Evolutionary conservation across 78 protist genomes (phyloP).

Genomic region (Dictyostelium capitatum): DNA sequence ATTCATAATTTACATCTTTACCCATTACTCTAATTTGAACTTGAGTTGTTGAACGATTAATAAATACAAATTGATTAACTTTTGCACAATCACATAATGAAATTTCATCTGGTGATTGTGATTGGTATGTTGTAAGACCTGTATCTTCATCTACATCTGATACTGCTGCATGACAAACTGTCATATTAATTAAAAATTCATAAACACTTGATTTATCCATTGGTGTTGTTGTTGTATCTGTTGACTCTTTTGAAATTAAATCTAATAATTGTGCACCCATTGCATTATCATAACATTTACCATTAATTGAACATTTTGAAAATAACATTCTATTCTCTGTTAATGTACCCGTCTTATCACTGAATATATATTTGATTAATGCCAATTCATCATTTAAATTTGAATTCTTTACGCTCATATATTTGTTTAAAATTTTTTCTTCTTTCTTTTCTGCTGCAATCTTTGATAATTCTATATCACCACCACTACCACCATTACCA

Average conservation of each 20-base stretch:
- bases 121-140: constrained; percentile 21
- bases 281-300: background rate
- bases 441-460: background rate
- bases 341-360: constrained; percentile 88
- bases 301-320: constrained; percentile 56
- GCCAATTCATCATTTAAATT: constrained; percentile 85
- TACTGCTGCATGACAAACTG: constrained; percentile 1
- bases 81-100: constrained; percentile 88
- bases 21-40: constrained; percentile 50
- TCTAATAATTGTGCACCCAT: constrained; percentile 2
- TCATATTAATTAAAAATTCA: constrained; percentile 32
- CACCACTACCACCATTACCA: no score
- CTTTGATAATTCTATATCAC: background rate
- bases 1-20: background rate
- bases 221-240: no score
- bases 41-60: constrained; percentile 1
- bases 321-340: constrained; percentile 78
- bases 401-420: constrained; percentile 50
- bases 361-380: constrained; percentile 74
- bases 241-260: background rate
- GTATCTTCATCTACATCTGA: constrained; percentile 9
- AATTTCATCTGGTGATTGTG: constrained; percentile 90
- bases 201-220: background rate
- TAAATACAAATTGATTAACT: background rate
- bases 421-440: background rate